Evolutionary conservation across 2,329 filamentous ascomycete genomes (phyloP).

Genomic region (Ampelomyces quisqualis): DNA sequence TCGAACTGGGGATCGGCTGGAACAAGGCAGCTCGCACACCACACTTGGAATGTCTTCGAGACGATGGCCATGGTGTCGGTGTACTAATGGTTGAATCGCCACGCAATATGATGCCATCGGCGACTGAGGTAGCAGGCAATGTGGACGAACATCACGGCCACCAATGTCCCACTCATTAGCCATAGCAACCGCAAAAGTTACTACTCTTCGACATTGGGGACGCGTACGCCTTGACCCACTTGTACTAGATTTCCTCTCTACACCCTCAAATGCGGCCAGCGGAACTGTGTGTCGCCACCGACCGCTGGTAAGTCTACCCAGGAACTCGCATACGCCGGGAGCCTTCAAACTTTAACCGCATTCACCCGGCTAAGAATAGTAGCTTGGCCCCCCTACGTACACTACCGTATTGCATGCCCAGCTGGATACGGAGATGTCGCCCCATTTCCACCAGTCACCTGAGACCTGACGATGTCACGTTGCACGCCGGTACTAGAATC

Average conservation of each 20-base stretch:
- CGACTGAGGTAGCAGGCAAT: background rate
- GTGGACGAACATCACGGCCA: background rate
- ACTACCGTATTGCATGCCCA: background rate
- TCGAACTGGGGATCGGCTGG: background rate
- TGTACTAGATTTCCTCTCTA: background rate
- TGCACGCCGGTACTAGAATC: constrained; percentile 8
- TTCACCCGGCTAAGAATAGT: constrained; percentile 27
- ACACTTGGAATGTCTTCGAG: too few relatives aligned
- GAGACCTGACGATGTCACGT: background rate
- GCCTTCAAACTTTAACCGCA: constrained; percentile 24
- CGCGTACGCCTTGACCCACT: constrained; percentile 22
- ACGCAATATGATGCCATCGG: too few relatives aligned
- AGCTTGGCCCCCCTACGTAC: constrained; percentile 4
- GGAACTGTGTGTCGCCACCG: background rate
- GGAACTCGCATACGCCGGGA: constrained; percentile 13
- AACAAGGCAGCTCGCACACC: too few relatives aligned
- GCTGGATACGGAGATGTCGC: background rate
- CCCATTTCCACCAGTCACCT: constrained; percentile 12
- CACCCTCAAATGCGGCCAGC: background rate
- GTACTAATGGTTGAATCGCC: too few relatives aligned
- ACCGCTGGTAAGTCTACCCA: constrained; percentile 1
- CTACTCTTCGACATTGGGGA: constrained; percentile 21
- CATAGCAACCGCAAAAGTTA: too few relatives aligned
- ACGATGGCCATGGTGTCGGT: too few relatives aligned
- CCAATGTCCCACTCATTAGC: background rate